Percentiles rank a stretch among this genome's conserved stretches.
phyloP scores from a whole-genome alignment of 2,329 filamentous ascomycete genomes.

The Cladosporium halotolerans region DNA sequence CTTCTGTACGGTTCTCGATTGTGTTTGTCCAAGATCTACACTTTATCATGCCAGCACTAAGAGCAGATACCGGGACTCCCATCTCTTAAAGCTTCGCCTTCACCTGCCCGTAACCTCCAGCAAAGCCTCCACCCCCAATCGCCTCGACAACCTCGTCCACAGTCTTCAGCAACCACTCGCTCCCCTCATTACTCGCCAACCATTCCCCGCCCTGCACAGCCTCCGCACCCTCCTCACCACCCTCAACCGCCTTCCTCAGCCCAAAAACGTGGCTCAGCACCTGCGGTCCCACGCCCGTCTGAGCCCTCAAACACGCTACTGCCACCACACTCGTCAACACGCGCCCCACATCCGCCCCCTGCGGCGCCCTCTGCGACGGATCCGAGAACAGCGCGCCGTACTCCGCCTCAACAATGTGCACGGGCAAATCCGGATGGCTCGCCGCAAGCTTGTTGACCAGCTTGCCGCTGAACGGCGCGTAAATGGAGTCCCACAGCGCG shows the following conservation, averaged over 20 bases:
- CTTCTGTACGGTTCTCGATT: neutral
- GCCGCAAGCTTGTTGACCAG: conserved; percentile 63
- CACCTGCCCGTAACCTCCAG: conserved; percentile 38
- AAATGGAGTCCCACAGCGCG: conserved; percentile 68
- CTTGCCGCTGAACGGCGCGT: conserved; percentile 67
- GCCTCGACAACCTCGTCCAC: conserved; percentile 55
- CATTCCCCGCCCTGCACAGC: conserved; percentile 55
- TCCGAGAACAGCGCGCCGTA: conserved; percentile 70
- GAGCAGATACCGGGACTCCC: too few species aligned
- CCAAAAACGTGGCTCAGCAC: conserved; percentile 78
- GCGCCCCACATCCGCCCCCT: conserved; percentile 52
- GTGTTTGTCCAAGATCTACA: too few species aligned
- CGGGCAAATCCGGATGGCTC: conserved; percentile 75
- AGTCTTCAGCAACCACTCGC: conserved; percentile 54
- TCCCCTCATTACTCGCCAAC: conserved; percentile 61
- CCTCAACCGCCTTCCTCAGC: conserved; percentile 66
- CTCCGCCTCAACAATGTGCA: conserved; percentile 69
- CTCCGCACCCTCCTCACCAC: conserved; percentile 47
- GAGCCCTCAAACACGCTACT: conserved; percentile 66
- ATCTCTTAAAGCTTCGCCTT: conserved; percentile 36
- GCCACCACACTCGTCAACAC: conserved; percentile 68
- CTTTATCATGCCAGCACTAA: too few species aligned
- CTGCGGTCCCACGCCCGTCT: conserved; percentile 77
- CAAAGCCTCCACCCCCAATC: conserved; percentile 48
- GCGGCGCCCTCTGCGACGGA: conserved; percentile 43